Percentiles rank a stretch among this genome's conserved stretches.
Evolutionary conservation across 139 green algal genomes (phyloP).

Genomic region (Microglena sp.): DNA sequence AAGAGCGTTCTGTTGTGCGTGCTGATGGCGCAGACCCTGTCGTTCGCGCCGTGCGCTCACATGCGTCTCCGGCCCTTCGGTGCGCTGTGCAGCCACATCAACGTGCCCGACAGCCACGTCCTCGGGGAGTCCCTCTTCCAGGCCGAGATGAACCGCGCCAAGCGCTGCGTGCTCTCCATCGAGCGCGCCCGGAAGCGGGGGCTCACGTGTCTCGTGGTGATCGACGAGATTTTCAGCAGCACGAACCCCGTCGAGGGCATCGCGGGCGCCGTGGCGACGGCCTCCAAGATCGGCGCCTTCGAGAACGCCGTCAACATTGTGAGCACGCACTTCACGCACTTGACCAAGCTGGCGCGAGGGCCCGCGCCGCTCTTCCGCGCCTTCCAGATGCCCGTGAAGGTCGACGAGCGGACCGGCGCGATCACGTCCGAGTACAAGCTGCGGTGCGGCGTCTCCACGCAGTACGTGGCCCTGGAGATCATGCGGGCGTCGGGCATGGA

Average conservation of each 20-base stretch:
- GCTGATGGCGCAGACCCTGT: conserved; percentile 5
- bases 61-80: not conserved
- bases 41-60: not conserved
- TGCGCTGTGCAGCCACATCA: conserved; percentile 3
- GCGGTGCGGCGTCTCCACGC: too few species aligned
- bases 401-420: too few species aligned
- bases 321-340: too few species aligned
- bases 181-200: not conserved
- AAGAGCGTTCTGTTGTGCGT: not conserved
- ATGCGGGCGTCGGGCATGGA: too few species aligned
- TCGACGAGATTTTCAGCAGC: conserved; percentile 25
- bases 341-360: too few species aligned
- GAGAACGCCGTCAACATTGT: too few species aligned
- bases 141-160: conserved; percentile 9
- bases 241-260: conserved; percentile 11
- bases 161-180: not conserved
- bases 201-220: not conserved
- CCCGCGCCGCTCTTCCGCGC: too few species aligned
- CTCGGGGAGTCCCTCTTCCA: conserved; percentile 9
- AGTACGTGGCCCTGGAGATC: too few species aligned
- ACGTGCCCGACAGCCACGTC: conserved; percentile 6
- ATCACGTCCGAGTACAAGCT: too few species aligned
- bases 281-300: too few species aligned
- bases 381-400: too few species aligned
- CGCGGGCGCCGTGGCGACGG: too few species aligned